Conservation (phyloP, 2,329 filamentous ascomycete species). For the Grosmannia huntii region DNA sequence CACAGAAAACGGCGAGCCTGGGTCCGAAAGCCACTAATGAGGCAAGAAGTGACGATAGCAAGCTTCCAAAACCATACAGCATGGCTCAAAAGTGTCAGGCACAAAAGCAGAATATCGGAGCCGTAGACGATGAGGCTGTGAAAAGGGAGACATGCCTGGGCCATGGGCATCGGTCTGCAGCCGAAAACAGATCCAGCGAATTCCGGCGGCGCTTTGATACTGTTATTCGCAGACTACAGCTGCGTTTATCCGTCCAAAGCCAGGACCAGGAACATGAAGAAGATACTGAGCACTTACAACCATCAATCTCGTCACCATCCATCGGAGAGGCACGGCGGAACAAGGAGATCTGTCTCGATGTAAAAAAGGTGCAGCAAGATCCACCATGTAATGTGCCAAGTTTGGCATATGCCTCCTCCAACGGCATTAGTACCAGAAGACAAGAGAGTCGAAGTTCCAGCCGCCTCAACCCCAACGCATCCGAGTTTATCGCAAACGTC, state of each 20-base stretch:
- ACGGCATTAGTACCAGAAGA: neutral
- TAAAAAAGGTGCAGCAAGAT: neutral
- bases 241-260: constrained; percentile 3
- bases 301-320: neutral
- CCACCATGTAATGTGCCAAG: neutral
- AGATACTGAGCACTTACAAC: neutral
- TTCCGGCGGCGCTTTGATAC: constrained; percentile 7
- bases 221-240: constrained; percentile 7
- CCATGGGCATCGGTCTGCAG: no score
- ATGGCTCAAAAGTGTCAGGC: neutral
- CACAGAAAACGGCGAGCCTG: neutral
- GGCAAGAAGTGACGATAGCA: neutral
- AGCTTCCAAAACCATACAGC: neutral
- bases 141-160: neutral
- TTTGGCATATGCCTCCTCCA: neutral
- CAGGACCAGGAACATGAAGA: neutral
- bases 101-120: neutral
- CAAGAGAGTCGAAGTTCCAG: neutral
- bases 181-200: neutral
- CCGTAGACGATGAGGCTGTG: neutral
- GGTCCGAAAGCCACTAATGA: neutral
- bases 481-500: neutral
- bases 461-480: constrained; percentile 1
- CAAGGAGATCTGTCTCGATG: neutral
- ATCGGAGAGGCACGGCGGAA: no score